A percentile compares a stretch with the other conserved stretches of the same genome.
Conservation (phyloP, 2,329 filamentous ascomycete genomes). For the Botryosphaeria agaves region DNA sequence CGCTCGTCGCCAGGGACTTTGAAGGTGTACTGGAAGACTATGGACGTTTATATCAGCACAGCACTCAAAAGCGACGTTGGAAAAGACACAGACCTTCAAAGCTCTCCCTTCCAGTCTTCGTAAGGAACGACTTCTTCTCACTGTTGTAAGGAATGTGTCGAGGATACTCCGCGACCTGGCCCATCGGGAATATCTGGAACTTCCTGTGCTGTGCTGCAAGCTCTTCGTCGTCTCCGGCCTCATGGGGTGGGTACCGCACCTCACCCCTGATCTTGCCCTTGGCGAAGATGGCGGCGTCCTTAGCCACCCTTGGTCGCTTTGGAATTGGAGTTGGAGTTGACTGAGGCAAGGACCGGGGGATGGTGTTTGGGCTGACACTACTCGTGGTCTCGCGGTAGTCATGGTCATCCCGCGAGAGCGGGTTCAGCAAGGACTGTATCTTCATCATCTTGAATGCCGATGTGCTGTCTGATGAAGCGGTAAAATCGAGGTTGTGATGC, state of each 20-base stretch:
- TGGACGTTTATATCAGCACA: neutral
- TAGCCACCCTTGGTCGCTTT: conserved; percentile 40
- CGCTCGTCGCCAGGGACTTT: conserved; percentile 47
- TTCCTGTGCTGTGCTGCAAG: conserved; percentile 39
- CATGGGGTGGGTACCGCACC: conserved; percentile 59
- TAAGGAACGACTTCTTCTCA: conserved; percentile 75
- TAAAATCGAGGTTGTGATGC: too few species aligned
- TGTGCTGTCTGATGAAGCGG: too few species aligned
- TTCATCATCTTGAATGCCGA: conserved; percentile 18
- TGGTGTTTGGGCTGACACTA: conserved; percentile 4
- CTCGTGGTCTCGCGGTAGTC: conserved; percentile 5
- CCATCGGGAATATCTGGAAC: conserved; percentile 52
- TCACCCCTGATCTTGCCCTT: conserved; percentile 45
- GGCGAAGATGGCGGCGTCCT: conserved; percentile 45
- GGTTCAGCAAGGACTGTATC: conserved; percentile 25
- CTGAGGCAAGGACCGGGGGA: conserved; percentile 4
- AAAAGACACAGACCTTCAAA: conserved; percentile 54
- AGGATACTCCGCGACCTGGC: conserved; percentile 31
- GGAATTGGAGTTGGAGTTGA: conserved; percentile 2
- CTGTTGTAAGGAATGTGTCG: conserved; percentile 84
- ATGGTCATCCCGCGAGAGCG: conserved; percentile 3
- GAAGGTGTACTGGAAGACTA: conserved; percentile 78
- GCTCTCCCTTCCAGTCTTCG: conserved; percentile 71
- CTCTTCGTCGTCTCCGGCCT: conserved; percentile 36
- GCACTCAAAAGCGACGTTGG: conserved; percentile 1